These are phyloP conservation scores for Syzygium malaccense DNA, from an alignment of 441 rosid species.

Conservation along the genomic window DNA sequence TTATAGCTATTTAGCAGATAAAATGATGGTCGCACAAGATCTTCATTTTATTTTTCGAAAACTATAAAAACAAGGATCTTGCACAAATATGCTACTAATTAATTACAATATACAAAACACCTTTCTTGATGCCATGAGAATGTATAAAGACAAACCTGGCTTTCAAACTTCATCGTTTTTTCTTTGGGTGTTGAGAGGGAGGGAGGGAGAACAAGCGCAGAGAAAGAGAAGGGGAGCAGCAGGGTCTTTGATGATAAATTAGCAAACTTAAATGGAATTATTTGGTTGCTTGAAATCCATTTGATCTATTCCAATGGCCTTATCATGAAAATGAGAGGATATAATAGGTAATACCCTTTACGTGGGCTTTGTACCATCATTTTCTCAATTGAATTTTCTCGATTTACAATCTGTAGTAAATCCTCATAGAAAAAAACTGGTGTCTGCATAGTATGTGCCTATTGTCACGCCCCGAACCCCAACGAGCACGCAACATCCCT, in stretches of 20 bases:
- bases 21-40: not conserved
- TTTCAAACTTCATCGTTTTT: no score
- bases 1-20: not conserved
- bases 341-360: not conserved
- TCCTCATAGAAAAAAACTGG: not conserved
- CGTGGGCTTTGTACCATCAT: fast-evolving
- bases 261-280: not conserved
- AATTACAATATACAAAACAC: not conserved
- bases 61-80: not conserved
- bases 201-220: not conserved
- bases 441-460: not conserved
- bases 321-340: not conserved
- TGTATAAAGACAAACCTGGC: not conserved
- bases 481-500: no score
- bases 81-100: not conserved
- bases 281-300: not conserved
- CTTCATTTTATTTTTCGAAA: not conserved
- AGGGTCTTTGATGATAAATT: not conserved
- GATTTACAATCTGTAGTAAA: not conserved
- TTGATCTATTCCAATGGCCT: not conserved
- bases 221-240: not conserved
- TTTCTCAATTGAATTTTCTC: not conserved
- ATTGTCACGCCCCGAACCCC: not conserved
- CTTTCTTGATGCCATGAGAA: not conserved
- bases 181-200: no score